Evolutionary conservation across 2,329 filamentous ascomycete genomes (phyloP).

Genomic region (Dactylonectria macrodidyma): DNA sequence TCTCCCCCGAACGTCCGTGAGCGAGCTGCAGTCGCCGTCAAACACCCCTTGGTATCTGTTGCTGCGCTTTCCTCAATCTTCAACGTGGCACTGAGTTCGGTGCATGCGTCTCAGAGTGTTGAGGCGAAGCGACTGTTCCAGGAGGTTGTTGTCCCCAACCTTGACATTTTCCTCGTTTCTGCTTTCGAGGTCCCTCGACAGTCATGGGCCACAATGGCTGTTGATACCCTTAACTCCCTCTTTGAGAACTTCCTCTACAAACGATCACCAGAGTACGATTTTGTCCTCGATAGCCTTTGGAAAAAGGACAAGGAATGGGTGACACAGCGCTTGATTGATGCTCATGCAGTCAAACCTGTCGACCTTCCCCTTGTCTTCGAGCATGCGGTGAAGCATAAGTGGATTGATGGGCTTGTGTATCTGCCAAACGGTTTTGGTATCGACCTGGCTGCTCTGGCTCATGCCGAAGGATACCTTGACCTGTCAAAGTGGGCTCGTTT

Average conservation of each 20-base stretch:
- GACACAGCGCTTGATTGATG: conserved; percentile 82
- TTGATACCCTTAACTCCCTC: conserved; percentile 81
- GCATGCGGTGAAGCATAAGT: conserved; percentile 84
- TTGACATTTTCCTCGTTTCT: conserved; percentile 84
- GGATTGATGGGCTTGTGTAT: conserved; percentile 86
- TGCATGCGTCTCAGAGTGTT: conserved; percentile 72
- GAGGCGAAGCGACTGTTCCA: conserved; percentile 78
- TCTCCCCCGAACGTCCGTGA: conserved; percentile 66
- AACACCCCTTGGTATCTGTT: conserved; percentile 89
- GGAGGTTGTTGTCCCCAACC: conserved; percentile 78
- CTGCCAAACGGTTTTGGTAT: conserved; percentile 88
- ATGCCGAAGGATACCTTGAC: conserved; percentile 85
- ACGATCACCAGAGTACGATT: conserved; percentile 83
- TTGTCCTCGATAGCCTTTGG: conserved; percentile 94
- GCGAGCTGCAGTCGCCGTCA: conserved; percentile 75
- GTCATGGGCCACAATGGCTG: conserved; percentile 82
- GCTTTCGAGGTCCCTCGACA: conserved; percentile 81
- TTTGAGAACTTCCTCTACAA: conserved; percentile 90
- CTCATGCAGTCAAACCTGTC: conserved; percentile 81
- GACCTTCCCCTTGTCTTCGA: conserved; percentile 61
- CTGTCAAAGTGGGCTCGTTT: conserved; percentile 85
- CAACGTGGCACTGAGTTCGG: conserved; percentile 73
- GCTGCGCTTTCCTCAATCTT: conserved; percentile 83
- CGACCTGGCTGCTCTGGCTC: conserved; percentile 88
- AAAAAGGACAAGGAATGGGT: conserved; percentile 92